Percentiles rank a stretch among this genome's conserved stretches.
phyloP scores from a whole-genome alignment of 1,284 basidiomycete species.

The Trametes polyzona region DNA sequence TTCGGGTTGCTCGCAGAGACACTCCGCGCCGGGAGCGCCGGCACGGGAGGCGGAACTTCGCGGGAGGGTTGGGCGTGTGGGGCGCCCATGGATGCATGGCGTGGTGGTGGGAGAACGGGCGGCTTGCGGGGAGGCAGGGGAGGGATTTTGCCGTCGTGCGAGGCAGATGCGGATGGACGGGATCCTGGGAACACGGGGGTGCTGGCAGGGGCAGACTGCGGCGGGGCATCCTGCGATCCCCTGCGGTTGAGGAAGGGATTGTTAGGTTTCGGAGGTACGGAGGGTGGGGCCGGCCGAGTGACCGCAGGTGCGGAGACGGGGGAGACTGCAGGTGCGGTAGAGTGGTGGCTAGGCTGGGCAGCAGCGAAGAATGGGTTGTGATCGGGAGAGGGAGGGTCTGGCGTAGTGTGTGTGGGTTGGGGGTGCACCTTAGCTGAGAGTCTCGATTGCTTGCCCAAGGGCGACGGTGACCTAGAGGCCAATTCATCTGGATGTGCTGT shows the following conservation, averaged over 20 bases:
- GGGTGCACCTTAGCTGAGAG: background rate
- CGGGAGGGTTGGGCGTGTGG: slow-evolving; percentile 8
- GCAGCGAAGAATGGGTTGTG: slow-evolving; percentile 24
- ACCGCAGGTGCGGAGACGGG: slow-evolving; percentile 7
- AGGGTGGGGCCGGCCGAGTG: slow-evolving; percentile 17
- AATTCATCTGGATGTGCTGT: slow-evolving; percentile 28
- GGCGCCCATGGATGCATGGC: slow-evolving; percentile 29
- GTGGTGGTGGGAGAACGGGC: slow-evolving; percentile 34
- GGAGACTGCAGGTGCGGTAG: background rate
- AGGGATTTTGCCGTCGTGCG: slow-evolving; percentile 26
- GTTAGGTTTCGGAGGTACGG: slow-evolving; percentile 36
- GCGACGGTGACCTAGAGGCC: slow-evolving; percentile 20
- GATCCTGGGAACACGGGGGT: slow-evolving; percentile 8
- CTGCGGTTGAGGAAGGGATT: slow-evolving; percentile 43
- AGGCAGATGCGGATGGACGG: slow-evolving; percentile 6
- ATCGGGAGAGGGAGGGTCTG: slow-evolving; percentile 24
- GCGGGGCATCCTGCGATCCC: slow-evolving; percentile 24
- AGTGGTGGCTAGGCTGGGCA: background rate
- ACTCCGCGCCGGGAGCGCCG: slow-evolving; percentile 21
- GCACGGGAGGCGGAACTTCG: slow-evolving; percentile 14
- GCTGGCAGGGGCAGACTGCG: slow-evolving; percentile 18
- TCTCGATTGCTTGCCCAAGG: slow-evolving; percentile 5
- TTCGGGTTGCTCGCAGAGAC: slow-evolving; percentile 26
- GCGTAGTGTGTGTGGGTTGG: slow-evolving; percentile 2
- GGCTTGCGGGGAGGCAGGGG: slow-evolving; percentile 40